Base-by-base conservation (phyloP, 345 rosid species). In the Triadica sebifera region DNA sequence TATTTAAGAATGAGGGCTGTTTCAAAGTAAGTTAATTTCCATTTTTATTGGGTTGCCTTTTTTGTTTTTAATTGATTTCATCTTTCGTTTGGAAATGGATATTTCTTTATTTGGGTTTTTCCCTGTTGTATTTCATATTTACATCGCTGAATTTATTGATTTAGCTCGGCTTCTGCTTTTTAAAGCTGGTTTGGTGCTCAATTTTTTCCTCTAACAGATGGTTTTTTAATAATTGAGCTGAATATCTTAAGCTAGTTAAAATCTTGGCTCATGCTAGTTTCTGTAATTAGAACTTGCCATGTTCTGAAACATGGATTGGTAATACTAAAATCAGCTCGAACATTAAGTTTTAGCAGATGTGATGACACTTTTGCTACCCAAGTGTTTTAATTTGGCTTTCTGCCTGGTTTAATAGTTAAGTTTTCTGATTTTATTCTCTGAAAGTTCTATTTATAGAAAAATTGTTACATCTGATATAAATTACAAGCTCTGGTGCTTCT, bases 1-100 rank as follows among this genome's bases (percentile, higher is more conserved):
- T 85, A 37, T 17, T 70, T 78, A 65, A 78, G 74, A 66, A 75
- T 80, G 25, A 51, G 70, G 19, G 38, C 81, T 74, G 73, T 74
- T 79, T 74, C 45, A 25, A 84, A 79, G 91, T 87, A 73, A 79
- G 81, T 72, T 39, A 8, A 20, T 59, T 66, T 67, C n/a, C 3
- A 47, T 51, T 51, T 51, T 15, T 51, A 17, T 15, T 16, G 1
- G 19, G 2, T 24, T 53, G 25, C n/a, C 13, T 24, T 24, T 72
- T 12, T 39, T 6, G 17, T 49, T 37, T 22, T 38, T 0, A 60
- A n/a, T 53, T 17, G 19, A 13, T 64, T 13, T n/a, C 20, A 4
- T 34, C 34, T 67, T 20, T 66, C 49, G 20, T 51, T 41, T n/a
- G 12, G 68, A 65, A 41, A 24, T 8, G 22, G 8, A 3, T 13